phyloP scores from a whole-genome alignment of 768 basidiomycete species.

The Xanthoconium stramineum region DNA sequence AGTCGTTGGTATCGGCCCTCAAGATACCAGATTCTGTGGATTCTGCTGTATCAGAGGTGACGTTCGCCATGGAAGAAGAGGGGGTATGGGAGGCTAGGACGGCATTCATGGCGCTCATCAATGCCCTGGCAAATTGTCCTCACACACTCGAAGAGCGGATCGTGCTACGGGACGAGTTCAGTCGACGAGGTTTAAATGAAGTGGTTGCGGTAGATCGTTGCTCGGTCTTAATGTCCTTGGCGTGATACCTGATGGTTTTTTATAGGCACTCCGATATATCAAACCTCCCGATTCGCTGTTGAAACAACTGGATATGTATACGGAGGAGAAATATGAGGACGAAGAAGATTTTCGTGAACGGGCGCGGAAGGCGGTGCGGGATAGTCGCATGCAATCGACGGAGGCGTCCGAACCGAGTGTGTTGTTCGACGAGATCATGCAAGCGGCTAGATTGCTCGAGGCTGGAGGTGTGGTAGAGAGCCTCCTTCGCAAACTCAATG shows the following conservation, averaged over 20 bases:
- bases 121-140: constrained; percentile 66
- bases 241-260: neutral
- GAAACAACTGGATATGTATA: constrained; percentile 78
- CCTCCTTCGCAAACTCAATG: constrained; percentile 53
- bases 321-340: constrained; percentile 88
- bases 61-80: constrained; percentile 52
- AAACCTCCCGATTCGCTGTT: constrained; percentile 74
- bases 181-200: constrained; percentile 79
- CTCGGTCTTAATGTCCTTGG: neutral
- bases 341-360: constrained; percentile 80
- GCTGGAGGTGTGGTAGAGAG: constrained; percentile 43
- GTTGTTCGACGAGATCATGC: constrained; percentile 58
- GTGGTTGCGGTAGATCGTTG: constrained; percentile 65
- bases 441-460: constrained; percentile 47
- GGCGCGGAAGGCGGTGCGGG: constrained; percentile 37
- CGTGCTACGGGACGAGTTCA: constrained; percentile 77
- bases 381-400: constrained; percentile 18
- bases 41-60: constrained; percentile 29
- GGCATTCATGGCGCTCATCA: constrained; percentile 73
- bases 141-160: constrained; percentile 78
- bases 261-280: constrained; percentile 69
- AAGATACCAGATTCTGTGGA: constrained; percentile 47
- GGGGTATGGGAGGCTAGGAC: constrained; percentile 80
- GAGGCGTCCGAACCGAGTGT: constrained; percentile 48
- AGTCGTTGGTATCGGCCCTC: constrained; percentile 65